Percentiles rank a stretch among this genome's conserved stretches.
Evolutionary conservation across 768 basidiomycete species (phyloP).

Genomic region (Pleurotus giganteus): DNA sequence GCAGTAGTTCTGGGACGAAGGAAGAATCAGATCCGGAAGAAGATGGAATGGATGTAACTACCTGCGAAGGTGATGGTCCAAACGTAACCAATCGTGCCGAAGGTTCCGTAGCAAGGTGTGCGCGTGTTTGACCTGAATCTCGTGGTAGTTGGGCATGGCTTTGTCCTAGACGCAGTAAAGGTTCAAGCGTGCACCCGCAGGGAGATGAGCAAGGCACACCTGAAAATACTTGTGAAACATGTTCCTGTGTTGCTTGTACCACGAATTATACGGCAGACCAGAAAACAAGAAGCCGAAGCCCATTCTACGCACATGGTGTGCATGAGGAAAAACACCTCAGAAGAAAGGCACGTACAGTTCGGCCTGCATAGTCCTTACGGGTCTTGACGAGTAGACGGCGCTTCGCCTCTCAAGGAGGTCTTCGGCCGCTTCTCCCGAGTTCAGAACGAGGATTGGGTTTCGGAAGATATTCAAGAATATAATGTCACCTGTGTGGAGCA

Average conservation of each 20-base stretch:
- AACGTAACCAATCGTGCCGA: background rate
- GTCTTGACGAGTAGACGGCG: conserved; percentile 48
- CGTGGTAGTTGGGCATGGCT: conserved; percentile 22
- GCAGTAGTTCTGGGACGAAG: conserved; percentile 40
- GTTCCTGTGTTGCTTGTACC: conserved; percentile 28
- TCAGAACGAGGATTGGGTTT: conserved; percentile 43
- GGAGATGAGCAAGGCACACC: background rate
- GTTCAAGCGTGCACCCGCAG: too few relatives aligned
- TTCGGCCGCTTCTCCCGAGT: conserved; percentile 36
- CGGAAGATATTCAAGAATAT: conserved; percentile 36
- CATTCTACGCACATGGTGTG: conserved; percentile 10
- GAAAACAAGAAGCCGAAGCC: conserved; percentile 18
- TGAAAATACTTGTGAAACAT: conserved; percentile 29
- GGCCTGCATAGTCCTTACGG: conserved; percentile 21
- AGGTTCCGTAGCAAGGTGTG: conserved; percentile 31
- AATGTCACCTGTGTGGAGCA: conserved; percentile 33
- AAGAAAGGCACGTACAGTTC: conserved; percentile 12
- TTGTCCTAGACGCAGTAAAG: conserved; percentile 3
- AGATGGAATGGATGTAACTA: conserved; percentile 18
- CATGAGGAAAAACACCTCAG: background rate
- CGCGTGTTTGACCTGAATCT: conserved; percentile 27
- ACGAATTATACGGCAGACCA: conserved; percentile 17
- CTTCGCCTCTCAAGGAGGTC: conserved; percentile 50
- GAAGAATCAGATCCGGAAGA: background rate
- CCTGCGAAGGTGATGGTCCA: conserved; percentile 37